Percentiles rank a stretch among this genome's conserved stretches.
phyloP scores from a whole-genome alignment of 1,284 basidiomycete genomes.

The Heterobasidion annosum region DNA sequence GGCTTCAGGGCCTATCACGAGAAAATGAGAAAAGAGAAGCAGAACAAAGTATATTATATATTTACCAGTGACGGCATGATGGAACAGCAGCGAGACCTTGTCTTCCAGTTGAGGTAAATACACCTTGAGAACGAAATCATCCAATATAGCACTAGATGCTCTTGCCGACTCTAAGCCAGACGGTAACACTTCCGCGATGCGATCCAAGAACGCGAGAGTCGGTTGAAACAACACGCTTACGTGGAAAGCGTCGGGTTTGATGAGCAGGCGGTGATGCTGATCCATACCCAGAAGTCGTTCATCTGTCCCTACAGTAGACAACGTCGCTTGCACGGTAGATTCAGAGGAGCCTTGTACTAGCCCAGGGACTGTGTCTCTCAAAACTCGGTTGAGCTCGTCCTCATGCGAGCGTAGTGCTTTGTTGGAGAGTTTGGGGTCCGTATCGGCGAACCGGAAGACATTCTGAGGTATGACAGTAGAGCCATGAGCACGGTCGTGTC shows the following conservation, averaged over 20 bases:
- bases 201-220: conserved; percentile 79
- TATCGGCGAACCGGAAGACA: conserved; percentile 88
- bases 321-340: conserved; percentile 49
- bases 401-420: conserved; percentile 74
- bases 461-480: conserved; percentile 31
- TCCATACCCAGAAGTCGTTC: conserved; percentile 63
- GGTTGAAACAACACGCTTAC: conserved; percentile 92
- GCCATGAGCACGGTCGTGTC: neutral
- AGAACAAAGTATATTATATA: neutral
- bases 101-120: conserved; percentile 96
- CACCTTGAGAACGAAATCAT: conserved; percentile 90
- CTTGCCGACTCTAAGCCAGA: conserved; percentile 63
- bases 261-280: conserved; percentile 79
- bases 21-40: neutral
- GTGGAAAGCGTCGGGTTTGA: conserved; percentile 92
- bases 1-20: conserved; percentile 60
- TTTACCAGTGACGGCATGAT: conserved; percentile 73
- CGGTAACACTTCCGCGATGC: conserved; percentile 65
- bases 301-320: conserved; percentile 55
- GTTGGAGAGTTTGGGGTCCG: conserved; percentile 63
- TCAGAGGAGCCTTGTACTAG: conserved; percentile 70
- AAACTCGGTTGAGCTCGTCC: conserved; percentile 76
- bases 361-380: conserved; percentile 91
- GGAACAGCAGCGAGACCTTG: conserved; percentile 85
- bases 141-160: conserved; percentile 71